Percentiles rank a stretch among this genome's conserved stretches.
phyloP scores from a whole-genome alignment of 768 basidiomycete species.

The Cystobasidium onofrii region DNA sequence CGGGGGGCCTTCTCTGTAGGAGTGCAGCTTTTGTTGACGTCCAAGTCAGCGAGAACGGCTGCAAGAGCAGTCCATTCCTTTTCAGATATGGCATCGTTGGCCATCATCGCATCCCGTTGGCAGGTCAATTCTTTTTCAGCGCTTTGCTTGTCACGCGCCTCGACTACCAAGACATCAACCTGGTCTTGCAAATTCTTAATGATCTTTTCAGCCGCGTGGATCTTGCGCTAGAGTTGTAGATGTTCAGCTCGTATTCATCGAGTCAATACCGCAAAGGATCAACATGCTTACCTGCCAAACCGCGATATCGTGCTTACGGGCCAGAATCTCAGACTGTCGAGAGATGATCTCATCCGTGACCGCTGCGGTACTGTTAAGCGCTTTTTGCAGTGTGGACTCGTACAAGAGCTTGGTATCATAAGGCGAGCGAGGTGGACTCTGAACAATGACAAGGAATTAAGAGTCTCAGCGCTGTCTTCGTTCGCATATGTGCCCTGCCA shows the following conservation, averaged over 20 bases:
- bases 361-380: neutral
- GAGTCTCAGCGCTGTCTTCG: too few relatives aligned
- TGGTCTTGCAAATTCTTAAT: conserved; percentile 8
- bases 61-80: conserved; percentile 15
- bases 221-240: conserved; percentile 11
- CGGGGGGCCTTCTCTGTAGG: neutral
- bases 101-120: conserved; percentile 20
- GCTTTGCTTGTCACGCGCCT: conserved; percentile 21
- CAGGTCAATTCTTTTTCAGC: conserved; percentile 14
- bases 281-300: conserved; percentile 23
- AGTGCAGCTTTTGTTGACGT: neutral
- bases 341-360: conserved; percentile 26
- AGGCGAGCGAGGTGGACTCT: conserved; percentile 26
- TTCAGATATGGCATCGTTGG: neutral
- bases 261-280: too few relatives aligned
- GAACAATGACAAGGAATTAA: neutral
- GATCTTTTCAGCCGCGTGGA: conserved; percentile 23
- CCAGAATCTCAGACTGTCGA: conserved; percentile 23
- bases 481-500: too few relatives aligned
- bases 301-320: conserved; percentile 30
- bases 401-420: conserved; percentile 18
- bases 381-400: neutral
- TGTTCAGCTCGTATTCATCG: neutral
- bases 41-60: neutral
- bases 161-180: conserved; percentile 18